Evolutionary conservation across 495 filamentous ascomycete species (phyloP), one percentile per base, ranked within the genome.

Genomic region (Halenospora varia): DNA sequence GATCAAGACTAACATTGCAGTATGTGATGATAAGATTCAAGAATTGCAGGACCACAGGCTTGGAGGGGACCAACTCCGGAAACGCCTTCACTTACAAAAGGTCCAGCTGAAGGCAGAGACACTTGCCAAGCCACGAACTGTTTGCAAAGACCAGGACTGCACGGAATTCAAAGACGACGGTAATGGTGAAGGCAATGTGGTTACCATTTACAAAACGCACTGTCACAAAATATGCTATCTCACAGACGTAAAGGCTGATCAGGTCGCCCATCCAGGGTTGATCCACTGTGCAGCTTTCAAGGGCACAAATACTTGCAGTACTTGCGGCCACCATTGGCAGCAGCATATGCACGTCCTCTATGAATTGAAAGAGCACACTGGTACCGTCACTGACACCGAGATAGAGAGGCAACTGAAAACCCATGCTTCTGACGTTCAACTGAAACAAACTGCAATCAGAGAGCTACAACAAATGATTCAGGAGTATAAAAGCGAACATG

Each of bases 321-420:
- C 25, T 1, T 75, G 72, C 52, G 22, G 20, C 3, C 72, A 75
- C 53, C 39, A 56, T 39, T 75, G 69, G 71, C 63, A 70, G 48
- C 39, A 62, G 20, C 73, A 75, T 55, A 47, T 71, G 44, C 71
- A 74, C 39, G 47, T 73, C 10, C 26, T 65, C 3, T 70, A 62
- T 29, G 65, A 72, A 44, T 48, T 68, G 8, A 51, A 46, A 0
- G 64, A 68, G 35, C 55, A 60, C 13, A 67, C 41, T 3, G 55
- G 47, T 10, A 63, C 41, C 2, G 63, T 67, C 19, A 68, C 45
- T 2, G 67, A 71, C 48, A 22, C 18, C 2, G 57, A 41, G 2
- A 58, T 70, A 15, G 48, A 68, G 53, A 59, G 56, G 41, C 62
- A 62, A 41, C 35, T 75, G n/a, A 46, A 53, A 18, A 46, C 39